Evolutionary conservation across 129 eudicot species (phyloP), one percentile per base, ranked within the genome.

Genomic region (Scalesia atractyloides): DNA sequence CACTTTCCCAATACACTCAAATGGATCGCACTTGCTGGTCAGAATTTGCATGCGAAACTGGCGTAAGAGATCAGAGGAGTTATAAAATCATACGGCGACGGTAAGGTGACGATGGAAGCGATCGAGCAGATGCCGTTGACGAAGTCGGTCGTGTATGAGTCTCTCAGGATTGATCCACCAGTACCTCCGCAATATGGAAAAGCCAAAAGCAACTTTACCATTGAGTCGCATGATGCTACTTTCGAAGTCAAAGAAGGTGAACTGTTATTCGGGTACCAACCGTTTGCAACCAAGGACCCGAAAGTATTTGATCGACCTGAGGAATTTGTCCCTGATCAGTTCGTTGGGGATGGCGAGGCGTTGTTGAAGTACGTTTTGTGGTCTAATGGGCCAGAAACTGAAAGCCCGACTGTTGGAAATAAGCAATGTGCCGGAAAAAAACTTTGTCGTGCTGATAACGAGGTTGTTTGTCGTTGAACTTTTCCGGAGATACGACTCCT

Each of bases 381-480:
- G 98, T 87, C 95, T 5, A 90, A 93, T 26, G 98, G 98, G n/a
- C 92, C 92, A 43, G 98, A 93, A 50, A 85, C 81, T 2, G 92
- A 79, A 73, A 66, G 66, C 4, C 85, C 98, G 14, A 81, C 85
- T 2, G 81, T 82, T 0, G 79, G 76, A 15, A 87, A 92, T 66
- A 92, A 92, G 64, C 98, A 92, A 76, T 92, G 98, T 75, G 95
- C 95, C 11, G 98, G 98, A 0, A 92, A 92, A 92, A 76, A 95
- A 87, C 48, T 92, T 92, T 60, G 96, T 87, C 50, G 95, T 92
- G 61, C 48, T 92, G 82, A 75, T 81, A 3, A 75, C 95, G 36
- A 72, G 98, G 81, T 53, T 92, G 80, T 70, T 92, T 80, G 72
- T 92, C 26, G 90, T 93, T 3, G 90, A 85, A 73, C 16, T 93